Conservation (phyloP, 2,329 filamentous ascomycete genomes). For the Tolypocladium album region DNA sequence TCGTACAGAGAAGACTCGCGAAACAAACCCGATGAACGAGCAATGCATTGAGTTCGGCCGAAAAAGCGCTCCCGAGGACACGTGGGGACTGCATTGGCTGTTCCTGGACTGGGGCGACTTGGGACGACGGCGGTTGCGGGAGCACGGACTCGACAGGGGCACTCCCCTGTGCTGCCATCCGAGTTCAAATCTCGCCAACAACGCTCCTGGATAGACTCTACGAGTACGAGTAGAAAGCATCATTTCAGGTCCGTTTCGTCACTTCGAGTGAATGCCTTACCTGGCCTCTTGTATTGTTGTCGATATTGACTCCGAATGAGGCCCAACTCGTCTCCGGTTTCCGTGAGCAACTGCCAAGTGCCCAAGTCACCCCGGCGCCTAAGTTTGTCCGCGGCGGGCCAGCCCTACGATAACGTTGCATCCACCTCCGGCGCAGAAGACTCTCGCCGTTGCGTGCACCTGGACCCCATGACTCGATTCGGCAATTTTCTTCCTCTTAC, state of each 20-base stretch:
- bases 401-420: conserved; percentile 7
- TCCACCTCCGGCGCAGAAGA: background rate
- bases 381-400: background rate
- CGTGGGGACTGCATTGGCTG: conserved; percentile 3
- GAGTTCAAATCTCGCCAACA: background rate
- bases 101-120: background rate
- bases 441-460: background rate
- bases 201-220: background rate
- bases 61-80: background rate
- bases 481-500: background rate
- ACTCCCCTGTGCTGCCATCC: background rate
- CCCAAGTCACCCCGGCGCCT: background rate
- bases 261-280: background rate
- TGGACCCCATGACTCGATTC: background rate
- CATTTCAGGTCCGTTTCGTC: background rate
- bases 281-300: background rate
- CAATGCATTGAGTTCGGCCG: background rate
- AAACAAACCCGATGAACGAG: background rate
- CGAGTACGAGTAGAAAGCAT: too few relatives aligned
- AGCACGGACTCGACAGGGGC: background rate
- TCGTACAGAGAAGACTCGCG: background rate
- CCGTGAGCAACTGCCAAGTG: too few relatives aligned
- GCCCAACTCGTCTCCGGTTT: background rate
- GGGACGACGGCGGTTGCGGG: background rate
- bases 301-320: background rate